phyloP scores from a whole-genome alignment of 73 alveolate species.

The Halteria grandinella region DNA sequence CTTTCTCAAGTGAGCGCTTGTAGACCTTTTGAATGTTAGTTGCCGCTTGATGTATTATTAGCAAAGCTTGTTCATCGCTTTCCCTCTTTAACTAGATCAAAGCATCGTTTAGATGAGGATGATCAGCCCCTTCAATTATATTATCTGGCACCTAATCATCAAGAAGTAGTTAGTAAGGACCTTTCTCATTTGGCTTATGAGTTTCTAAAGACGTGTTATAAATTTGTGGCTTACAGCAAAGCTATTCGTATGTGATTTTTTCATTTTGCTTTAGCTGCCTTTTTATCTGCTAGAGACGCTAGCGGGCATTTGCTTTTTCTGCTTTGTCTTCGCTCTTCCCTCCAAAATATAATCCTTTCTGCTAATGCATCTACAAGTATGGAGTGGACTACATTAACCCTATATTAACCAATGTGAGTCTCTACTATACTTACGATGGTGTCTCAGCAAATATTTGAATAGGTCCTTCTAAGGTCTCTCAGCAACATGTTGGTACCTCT shows the following conservation, averaged over 20 bases:
- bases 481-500: too few relatives aligned
- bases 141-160: too few relatives aligned
- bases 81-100: background rate
- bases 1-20: constrained; percentile 17
- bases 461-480: too few relatives aligned
- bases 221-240: too few relatives aligned
- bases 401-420: background rate
- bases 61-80: constrained; percentile 7
- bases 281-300: background rate
- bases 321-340: background rate
- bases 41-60: background rate
- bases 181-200: constrained; percentile 15
- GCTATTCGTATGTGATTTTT: background rate
- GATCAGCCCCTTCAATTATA: background rate
- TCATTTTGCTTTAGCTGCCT: background rate
- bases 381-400: background rate
- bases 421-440: too few relatives aligned
- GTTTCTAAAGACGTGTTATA: too few relatives aligned
- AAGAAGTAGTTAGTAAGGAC: background rate
- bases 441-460: too few relatives aligned
- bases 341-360: background rate
- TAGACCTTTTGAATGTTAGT: constrained; percentile 26
- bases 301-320: background rate
- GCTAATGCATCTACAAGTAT: constrained; percentile 9
- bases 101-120: background rate